phyloP scores from a whole-genome alignment of 78 protist species.

The Acrasis kona region DNA sequence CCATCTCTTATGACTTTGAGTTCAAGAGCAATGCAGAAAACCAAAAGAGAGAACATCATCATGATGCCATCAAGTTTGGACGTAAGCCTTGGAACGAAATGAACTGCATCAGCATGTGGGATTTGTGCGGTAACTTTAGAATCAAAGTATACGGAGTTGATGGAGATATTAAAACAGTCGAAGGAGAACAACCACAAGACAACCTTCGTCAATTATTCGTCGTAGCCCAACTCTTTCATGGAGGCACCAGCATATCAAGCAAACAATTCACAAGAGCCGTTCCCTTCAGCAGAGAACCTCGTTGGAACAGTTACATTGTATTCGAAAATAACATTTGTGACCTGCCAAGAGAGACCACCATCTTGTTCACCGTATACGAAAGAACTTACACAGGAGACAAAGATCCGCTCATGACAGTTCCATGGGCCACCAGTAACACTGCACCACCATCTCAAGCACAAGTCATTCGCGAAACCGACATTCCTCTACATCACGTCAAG shows the following conservation, averaged over 20 bases:
- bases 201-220: too few species aligned
- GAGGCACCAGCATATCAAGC: not conserved
- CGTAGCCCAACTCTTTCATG: not conserved
- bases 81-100: not conserved
- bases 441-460: too few species aligned
- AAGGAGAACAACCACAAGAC: too few species aligned
- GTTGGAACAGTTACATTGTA: not conserved
- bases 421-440: too few species aligned
- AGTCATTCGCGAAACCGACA: not conserved
- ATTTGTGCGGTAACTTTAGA: not conserved
- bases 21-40: not conserved
- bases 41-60: not conserved
- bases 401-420: not conserved
- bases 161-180: too few species aligned
- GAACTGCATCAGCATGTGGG: not conserved
- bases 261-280: not conserved
- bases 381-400: not conserved
- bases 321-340: not conserved
- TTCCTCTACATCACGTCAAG: conserved; percentile 12
- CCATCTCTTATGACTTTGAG: not conserved
- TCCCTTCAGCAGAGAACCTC: not conserved
- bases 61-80: not conserved
- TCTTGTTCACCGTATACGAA: not conserved
- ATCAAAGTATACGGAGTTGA: not conserved
- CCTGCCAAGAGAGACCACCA: not conserved